A percentile compares a stretch with the other conserved stretches of the same genome.
These are phyloP conservation scores for Candida dajiaensis DNA, from an alignment of 805 yeast species.

Conservation along the genomic window DNA sequence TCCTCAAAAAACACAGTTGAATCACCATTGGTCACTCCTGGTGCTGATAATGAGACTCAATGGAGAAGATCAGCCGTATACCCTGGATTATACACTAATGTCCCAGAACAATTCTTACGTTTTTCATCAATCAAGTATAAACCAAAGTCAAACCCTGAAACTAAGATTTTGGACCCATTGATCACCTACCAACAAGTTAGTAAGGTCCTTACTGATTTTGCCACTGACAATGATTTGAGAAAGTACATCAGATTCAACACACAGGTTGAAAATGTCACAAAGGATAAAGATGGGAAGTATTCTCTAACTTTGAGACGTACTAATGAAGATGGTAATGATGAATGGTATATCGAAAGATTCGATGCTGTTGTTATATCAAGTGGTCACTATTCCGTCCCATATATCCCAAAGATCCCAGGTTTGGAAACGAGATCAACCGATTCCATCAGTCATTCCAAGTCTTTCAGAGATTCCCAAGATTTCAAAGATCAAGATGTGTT, in stretches of 20 bases:
- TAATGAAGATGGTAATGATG: constrained; percentile 17
- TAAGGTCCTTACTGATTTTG: constrained; percentile 23
- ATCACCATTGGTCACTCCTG: constrained; percentile 12
- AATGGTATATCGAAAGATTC: constrained; percentile 39
- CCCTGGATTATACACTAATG: constrained; percentile 33
- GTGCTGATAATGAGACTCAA: constrained; percentile 27
- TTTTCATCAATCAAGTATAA: constrained; percentile 29
- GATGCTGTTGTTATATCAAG: constrained; percentile 55
- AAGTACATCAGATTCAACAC: constrained; percentile 31
- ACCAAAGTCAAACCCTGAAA: constrained; percentile 11
- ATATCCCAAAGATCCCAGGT: constrained; percentile 44
- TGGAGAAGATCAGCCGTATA: constrained; percentile 35
- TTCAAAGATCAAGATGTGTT: constrained; percentile 36
- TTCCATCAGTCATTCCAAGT: constrained; percentile 43
- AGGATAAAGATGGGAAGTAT: constrained; percentile 33
- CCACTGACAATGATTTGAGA: constrained; percentile 24
- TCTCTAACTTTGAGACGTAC: constrained; percentile 21
- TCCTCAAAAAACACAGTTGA: constrained; percentile 12
- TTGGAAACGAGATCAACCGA: constrained; percentile 35
- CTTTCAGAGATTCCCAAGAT: constrained; percentile 36
- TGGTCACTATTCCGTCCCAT: constrained; percentile 55
- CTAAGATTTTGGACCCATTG: constrained; percentile 29
- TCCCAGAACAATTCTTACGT: constrained; percentile 32
- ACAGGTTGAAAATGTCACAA: constrained; percentile 31
- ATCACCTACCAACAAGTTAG: constrained; percentile 29